Percentiles rank a stretch among this genome's conserved stretches.
These are phyloP conservation scores for Penicillium freii DNA, from an alignment of 2,329 filamentous ascomycete genomes.

Conservation along the genomic window DNA sequence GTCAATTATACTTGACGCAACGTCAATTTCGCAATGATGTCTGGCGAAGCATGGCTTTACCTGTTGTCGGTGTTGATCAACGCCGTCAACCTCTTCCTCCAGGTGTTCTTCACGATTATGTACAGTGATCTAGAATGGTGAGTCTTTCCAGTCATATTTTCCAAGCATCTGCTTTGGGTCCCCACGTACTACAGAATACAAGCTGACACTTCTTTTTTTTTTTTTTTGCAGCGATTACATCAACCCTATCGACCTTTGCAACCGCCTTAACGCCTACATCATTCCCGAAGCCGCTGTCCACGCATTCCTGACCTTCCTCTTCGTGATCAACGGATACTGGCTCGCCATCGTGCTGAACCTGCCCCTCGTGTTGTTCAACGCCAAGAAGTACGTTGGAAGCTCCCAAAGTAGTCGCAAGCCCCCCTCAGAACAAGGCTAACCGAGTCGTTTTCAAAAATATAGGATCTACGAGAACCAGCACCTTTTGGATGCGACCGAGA, in stretches of 20 bases:
- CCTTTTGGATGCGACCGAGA: constrained; percentile 94
- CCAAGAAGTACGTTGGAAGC: constrained; percentile 78
- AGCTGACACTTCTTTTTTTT: constrained; percentile 27
- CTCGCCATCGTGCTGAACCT: constrained; percentile 86
- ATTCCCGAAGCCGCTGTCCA: constrained; percentile 97
- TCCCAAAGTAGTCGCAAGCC: neutral
- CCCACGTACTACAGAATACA: constrained; percentile 1
- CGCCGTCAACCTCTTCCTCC: constrained; percentile 98
- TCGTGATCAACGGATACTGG: constrained; percentile 99
- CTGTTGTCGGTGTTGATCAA: constrained; percentile 98
- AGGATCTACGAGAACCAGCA: constrained; percentile 98
- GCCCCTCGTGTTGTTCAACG: constrained; percentile 87
- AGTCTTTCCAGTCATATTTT: constrained; percentile 39
- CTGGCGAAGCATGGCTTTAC: constrained; percentile 97
- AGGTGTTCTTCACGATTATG: constrained; percentile 99
- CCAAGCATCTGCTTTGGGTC: neutral
- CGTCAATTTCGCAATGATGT: constrained; percentile 61
- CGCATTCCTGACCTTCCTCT: constrained; percentile 90
- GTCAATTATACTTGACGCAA: constrained; percentile 1
- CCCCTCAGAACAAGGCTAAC: constrained; percentile 21
- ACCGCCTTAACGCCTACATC: constrained; percentile 99
- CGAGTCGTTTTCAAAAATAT: constrained; percentile 14
- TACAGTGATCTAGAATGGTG: constrained; percentile 99
- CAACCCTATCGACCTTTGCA: constrained; percentile 99
- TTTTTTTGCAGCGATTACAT: constrained; percentile 79